Evolutionary conservation across 768 basidiomycete genomes (phyloP).

Genomic region (Paxillus rubicundulus): DNA sequence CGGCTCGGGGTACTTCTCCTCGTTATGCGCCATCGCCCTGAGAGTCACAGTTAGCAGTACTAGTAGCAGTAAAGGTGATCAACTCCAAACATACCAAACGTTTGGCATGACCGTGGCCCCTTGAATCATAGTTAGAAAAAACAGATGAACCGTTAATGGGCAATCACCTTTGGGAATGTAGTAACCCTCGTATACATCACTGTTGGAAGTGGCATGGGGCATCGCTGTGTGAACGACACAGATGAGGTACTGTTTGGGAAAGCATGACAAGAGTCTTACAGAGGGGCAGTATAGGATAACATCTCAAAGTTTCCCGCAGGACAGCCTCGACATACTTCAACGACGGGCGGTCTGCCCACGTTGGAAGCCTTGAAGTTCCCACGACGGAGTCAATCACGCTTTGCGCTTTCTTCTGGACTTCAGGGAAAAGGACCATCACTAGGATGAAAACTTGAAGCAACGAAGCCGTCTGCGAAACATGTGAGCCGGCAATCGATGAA

Average conservation of each 20-base stretch:
- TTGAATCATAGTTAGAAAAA: slow-evolving; percentile 3
- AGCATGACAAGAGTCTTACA: slow-evolving; percentile 11
- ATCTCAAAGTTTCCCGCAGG: slow-evolving; percentile 29
- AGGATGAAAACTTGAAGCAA: slow-evolving; percentile 32
- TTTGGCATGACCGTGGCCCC: slow-evolving; percentile 27
- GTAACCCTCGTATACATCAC: slow-evolving; percentile 25
- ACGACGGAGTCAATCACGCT: slow-evolving; percentile 27
- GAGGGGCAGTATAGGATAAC: slow-evolving; percentile 22
- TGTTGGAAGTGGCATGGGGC: slow-evolving; percentile 19
- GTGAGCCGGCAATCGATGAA: background rate
- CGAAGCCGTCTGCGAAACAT: slow-evolving; percentile 20
- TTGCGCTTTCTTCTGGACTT: slow-evolving; percentile 28
- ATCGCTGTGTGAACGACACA: slow-evolving; percentile 2
- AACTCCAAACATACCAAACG: slow-evolving; percentile 21
- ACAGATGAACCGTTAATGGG: background rate
- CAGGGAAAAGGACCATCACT: slow-evolving; percentile 34
- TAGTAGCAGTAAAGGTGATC: background rate
- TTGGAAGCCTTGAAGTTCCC: slow-evolving; percentile 25
- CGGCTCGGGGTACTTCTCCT: slow-evolving; percentile 31
- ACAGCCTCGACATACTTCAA: slow-evolving; percentile 29
- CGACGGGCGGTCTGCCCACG: slow-evolving; percentile 20
- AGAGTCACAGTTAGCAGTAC: background rate
- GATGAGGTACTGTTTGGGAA: background rate
- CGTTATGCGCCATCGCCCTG: slow-evolving; percentile 36
- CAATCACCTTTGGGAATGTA: slow-evolving; percentile 26